Evolutionary conservation across 192 early-diverging fungal species (phyloP), one percentile per base, ranked within the genome.

Genomic region (Powellomyces hirtus): DNA sequence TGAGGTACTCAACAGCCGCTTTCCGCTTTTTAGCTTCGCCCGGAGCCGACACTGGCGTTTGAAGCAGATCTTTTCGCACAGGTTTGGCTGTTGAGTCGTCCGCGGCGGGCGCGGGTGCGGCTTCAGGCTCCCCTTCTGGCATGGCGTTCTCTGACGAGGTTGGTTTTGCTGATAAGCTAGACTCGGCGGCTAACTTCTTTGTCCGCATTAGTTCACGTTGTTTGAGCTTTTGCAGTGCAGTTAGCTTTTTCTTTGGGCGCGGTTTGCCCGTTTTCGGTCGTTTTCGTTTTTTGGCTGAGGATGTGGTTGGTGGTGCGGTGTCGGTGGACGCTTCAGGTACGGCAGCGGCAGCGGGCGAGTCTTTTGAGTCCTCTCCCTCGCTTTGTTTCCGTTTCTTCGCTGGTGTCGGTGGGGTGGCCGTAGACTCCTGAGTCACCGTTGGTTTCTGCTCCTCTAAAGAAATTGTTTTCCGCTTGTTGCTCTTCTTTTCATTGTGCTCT

Each of bases 1-100:
- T 27, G 40, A 76, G 69, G 38, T 76, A 76, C 24, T 52, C 62
- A 30, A 76, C 30, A 3, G 74, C 68, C 1, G 55, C 64, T 20
- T 76, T 35, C 22, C 65, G 55, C 18, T 42, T 40, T 22, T 68
- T 69, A 4, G n/a, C 42, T 11, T 71, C 74, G 8, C 52, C 52
- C 16, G 69, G 27, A 4, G 46, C 46, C 20, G 46, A 49, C 26
- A 24, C 26, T 3, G 46, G 46, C 4, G 14, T 49, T 3, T 3
- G 3, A 2, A 49, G 46, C 2, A 49, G 46, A 26, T 49, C 46
- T 18, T 18, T 18, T 10, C 37, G 60, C 2, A 62, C 60, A 37
- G 36, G 56, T 0, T 35, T 16, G 44, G 44, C n/a, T n/a, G n/a
- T 35, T 58, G 26, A 20, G 56, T 33, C 18, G 20, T 62, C 26